phyloP scores from a whole-genome alignment of 2,329 filamentous ascomycete genomes.

The Fusarium sp. region DNA sequence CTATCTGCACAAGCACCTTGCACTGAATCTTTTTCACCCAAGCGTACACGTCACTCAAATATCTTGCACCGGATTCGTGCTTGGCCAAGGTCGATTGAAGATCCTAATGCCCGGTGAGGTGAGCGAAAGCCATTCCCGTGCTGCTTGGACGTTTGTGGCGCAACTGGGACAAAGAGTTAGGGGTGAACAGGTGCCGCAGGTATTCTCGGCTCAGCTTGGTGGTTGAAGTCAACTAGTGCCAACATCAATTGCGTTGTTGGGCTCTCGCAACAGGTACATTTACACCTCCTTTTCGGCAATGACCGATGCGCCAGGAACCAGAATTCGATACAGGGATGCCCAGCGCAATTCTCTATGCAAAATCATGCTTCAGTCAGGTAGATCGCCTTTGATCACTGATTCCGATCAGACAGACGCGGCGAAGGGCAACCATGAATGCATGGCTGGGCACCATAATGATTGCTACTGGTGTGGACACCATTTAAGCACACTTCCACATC shows the following conservation, averaged over 20 bases:
- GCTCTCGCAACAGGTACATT: not conserved
- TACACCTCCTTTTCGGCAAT: not conserved
- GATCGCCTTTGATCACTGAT: not conserved
- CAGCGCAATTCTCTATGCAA: constrained; percentile 3
- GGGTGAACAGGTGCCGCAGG: constrained; percentile 47
- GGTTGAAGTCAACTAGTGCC: constrained; percentile 24
- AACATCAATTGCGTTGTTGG: not conserved
- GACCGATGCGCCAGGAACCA: not conserved
- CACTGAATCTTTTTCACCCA: constrained; percentile 69
- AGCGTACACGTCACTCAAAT: constrained; percentile 68
- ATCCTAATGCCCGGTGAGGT: constrained; percentile 55
- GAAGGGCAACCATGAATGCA: not conserved
- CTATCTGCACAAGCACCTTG: constrained; percentile 69
- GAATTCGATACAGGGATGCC: not conserved
- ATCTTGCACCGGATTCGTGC: constrained; percentile 69
- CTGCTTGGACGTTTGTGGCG: constrained; percentile 58
- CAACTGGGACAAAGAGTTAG: constrained; percentile 55
- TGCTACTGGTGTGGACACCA: not conserved
- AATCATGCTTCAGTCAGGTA: not conserved
- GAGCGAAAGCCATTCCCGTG: constrained; percentile 52
- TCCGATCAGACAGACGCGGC: not conserved
- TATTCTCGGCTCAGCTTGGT: constrained; percentile 43
- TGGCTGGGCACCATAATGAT: not conserved
- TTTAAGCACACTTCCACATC: not conserved
- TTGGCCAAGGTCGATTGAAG: constrained; percentile 69